Evolutionary conservation across 495 filamentous ascomycete genomes (phyloP), one percentile per base, ranked within the genome.

Genomic region (Aspergillus incahuasiensis): DNA sequence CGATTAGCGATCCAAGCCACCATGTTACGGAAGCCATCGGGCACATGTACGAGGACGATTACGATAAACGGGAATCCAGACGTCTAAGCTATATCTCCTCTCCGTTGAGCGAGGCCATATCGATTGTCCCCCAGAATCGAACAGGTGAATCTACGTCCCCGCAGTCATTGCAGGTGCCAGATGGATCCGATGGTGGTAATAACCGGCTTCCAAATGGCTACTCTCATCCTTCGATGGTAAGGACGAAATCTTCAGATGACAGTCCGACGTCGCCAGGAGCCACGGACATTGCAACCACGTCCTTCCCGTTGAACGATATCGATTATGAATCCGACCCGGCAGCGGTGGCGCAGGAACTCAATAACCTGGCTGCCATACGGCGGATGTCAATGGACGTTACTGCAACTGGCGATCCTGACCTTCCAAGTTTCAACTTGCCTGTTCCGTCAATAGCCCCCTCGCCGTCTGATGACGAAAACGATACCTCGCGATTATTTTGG

Each of bases 351-450:
- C 91, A 97, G 67, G 94, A 99, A 74, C 74, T 97, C 43, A 95
- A 86, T 70, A 99, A 97, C 66, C 72, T 99, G 48, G 92, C 96
- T 63, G 94, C 95, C 12, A 82, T 99, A 55, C 85, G 94, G 57
- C 86, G 94, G 54, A 92, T 99, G 89, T 97, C 94, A 15, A 97
- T 99, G 95, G 92, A 97, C 70, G 94, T 95, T 13, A 88, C 89
- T 51, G 88, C 86, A 39, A 83, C 87, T n/a, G 85, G 82, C 52
- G 94, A 99, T 68, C 94, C 94, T 5, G 94, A 99, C 69, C 77
- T 99, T 50, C 90, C 95, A 30, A 86, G 87, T 12, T 96, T 94
- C 28, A 76, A 70, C 38, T 72, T 82, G 46, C 63, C 74, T 22
- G 82, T 90, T 61, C 87, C 91, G 1, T 82, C 89, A 4, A 77